These are phyloP conservation scores for Globisporangium viniferum DNA, from an alignment of 352 stramenopile genomes.

Conservation along the genomic window DNA sequence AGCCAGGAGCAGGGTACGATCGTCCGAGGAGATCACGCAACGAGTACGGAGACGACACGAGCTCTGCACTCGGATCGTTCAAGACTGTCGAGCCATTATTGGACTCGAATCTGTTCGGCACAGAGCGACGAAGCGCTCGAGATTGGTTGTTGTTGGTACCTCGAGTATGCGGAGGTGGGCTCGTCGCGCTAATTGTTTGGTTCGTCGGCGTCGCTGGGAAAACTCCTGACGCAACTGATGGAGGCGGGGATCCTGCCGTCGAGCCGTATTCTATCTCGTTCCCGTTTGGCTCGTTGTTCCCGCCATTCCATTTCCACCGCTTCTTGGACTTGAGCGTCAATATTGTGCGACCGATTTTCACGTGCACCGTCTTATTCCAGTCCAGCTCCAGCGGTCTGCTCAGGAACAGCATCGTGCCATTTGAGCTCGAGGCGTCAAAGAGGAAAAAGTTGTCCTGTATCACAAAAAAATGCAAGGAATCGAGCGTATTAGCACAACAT, in stretches of 20 bases:
- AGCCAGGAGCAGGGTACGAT: neutral
- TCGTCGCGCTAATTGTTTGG: slow-evolving; percentile 8
- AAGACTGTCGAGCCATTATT: slow-evolving; percentile 22
- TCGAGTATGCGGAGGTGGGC: slow-evolving; percentile 7
- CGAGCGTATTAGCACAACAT: neutral
- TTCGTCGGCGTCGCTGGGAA: slow-evolving; percentile 16
- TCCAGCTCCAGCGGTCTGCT: slow-evolving; percentile 77
- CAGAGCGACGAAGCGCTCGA: slow-evolving; percentile 14
- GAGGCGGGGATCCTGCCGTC: neutral
- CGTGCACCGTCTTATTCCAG: slow-evolving; percentile 79
- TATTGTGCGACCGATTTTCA: slow-evolving; percentile 85
- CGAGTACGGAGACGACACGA: slow-evolving; percentile 25
- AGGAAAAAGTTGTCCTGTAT: slow-evolving; percentile 72
- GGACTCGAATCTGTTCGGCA: slow-evolving; percentile 35
- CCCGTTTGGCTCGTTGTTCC: slow-evolving; percentile 34
- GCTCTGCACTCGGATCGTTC: slow-evolving; percentile 46
- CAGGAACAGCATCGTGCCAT: slow-evolving; percentile 84
- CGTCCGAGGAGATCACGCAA: slow-evolving; percentile 10
- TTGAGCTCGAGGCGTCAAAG: slow-evolving; percentile 73
- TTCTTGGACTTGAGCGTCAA: slow-evolving; percentile 84
- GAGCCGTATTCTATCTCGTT: slow-evolving; percentile 19
- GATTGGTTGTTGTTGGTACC: slow-evolving; percentile 5
- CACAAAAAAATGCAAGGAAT: slow-evolving; percentile 4
- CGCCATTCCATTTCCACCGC: slow-evolving; percentile 73
- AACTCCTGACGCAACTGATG: neutral